Percentiles rank a stretch among this genome's conserved stretches.
These are phyloP conservation scores for Stenocarpella maydis DNA, from an alignment of 2,329 filamentous ascomycete genomes.

Conservation along the genomic window DNA sequence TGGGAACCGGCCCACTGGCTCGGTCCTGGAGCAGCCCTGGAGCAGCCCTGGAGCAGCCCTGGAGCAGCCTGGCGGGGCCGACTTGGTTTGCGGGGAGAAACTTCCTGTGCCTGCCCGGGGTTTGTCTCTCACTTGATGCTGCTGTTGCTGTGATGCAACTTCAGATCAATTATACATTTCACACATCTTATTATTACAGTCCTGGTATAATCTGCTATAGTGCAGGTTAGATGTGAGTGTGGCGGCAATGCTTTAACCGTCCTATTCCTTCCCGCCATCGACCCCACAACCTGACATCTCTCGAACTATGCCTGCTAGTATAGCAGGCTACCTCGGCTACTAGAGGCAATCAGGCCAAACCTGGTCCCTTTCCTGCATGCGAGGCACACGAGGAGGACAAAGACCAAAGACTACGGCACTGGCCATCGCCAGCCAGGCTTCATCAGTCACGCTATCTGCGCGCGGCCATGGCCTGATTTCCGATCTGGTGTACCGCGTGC, in stretches of 20 bases:
- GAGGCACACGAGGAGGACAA: neutral
- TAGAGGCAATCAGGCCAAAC: neutral
- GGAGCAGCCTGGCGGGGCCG: neutral
- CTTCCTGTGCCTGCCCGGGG: too few relatives aligned
- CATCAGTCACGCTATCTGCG: neutral
- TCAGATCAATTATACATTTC: conserved; percentile 6
- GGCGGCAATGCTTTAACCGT: conserved; percentile 7
- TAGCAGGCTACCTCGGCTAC: conserved; percentile 13
- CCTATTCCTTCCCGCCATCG: neutral
- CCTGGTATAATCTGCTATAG: neutral
- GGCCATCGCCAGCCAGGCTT: neutral
- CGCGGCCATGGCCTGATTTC: conserved; percentile 10
- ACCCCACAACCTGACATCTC: neutral
- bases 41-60: too few relatives aligned
- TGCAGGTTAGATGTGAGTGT: neutral
- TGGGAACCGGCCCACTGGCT: neutral
- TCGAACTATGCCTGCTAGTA: neutral
- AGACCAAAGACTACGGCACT: too few relatives aligned
- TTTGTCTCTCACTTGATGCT: too few relatives aligned
- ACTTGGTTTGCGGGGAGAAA: neutral
- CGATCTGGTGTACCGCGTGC: neutral
- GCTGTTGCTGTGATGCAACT: neutral
- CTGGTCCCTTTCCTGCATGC: neutral
- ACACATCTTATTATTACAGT: too few relatives aligned
- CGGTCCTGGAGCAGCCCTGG: too few relatives aligned